Base-by-base conservation (phyloP, 1,284 basidiomycete genomes). In the Ustilago nuda region DNA sequence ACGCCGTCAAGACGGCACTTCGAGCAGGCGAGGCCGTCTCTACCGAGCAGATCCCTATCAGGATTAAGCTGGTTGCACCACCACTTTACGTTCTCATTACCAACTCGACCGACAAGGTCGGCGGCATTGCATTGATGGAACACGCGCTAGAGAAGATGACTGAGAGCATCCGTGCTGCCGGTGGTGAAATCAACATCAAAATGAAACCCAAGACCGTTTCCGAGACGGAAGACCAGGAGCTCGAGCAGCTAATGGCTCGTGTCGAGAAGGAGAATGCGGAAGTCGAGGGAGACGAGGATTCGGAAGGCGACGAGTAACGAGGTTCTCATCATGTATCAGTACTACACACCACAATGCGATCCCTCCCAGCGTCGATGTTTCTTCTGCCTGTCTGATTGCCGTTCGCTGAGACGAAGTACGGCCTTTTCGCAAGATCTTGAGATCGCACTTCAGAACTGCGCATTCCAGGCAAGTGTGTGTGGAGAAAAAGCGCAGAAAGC, bases 31-130 rank as follows among this genome's bases (percentile, higher is more conserved):
- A 99, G 87, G 87, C 88, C 4, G 90, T 94, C 72, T 93, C 93
- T 83, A 96, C 90, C 27, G 93, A 95, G 76, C 90, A 91, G 0
- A 94, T 99, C 1, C 96, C 96, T 0, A 98, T 99, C 88, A 98
- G 97, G 88, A 95, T 97, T 65, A 94, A 95, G 86, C 89, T 99
- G 32, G 95, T 99, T 51, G 96, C 96, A 0, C 97, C 97, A 19
- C 96, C 96, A 33, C 87, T 99, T 56, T 99, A 99, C 82, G 96
- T 99, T 51, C 89, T 99, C 74, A 93, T 93, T 80, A 96, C 94
- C 50, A 98, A 98, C 81, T 93, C 94, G 19, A 98, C 96, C 7
- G 96, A 99, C 87, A 99, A 99, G 90, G 91, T 90, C 78, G 94
- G 92, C 48, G 96, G 95, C 39, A 93, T 98, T 12, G 95, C 96